A percentile compares a stretch with the other conserved stretches of the same genome.
phyloP scores from a whole-genome alignment of 768 basidiomycete species.

The Coprinopsis strossmayeri region DNA sequence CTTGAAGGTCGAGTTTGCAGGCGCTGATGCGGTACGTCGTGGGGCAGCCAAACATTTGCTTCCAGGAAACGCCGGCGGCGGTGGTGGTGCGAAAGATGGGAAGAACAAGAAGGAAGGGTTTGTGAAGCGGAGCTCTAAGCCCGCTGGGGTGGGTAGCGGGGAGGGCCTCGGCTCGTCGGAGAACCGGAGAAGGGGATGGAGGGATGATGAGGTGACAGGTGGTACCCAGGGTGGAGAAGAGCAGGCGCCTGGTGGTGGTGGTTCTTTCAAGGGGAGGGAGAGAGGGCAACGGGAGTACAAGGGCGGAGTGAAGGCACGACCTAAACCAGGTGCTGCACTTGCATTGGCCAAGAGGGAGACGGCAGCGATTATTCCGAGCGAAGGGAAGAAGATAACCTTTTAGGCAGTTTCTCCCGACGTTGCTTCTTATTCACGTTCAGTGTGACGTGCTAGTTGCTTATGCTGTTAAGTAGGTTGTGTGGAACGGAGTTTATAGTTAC shows the following conservation, averaged over 20 bases:
- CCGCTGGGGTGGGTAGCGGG: too few relatives aligned
- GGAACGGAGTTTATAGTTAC: not conserved
- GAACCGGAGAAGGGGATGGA: too few relatives aligned
- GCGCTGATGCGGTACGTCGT: conserved; percentile 79
- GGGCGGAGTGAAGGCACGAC: conserved; percentile 36
- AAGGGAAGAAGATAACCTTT: conserved; percentile 71
- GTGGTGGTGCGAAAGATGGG: too few relatives aligned
- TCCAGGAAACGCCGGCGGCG: not conserved
- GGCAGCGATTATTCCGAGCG: conserved; percentile 61
- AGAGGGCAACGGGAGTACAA: not conserved
- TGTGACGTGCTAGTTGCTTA: not conserved
- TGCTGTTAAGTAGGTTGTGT: not conserved
- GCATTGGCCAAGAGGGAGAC: conserved; percentile 73
- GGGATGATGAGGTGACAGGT: too few relatives aligned
- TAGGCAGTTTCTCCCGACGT: conserved; percentile 20
- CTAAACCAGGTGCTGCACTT: conserved; percentile 75
- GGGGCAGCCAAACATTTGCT: conserved; percentile 45
- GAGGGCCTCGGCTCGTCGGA: too few relatives aligned
- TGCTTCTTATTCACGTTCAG: too few relatives aligned
- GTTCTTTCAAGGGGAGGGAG: not conserved
- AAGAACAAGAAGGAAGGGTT: too few relatives aligned
- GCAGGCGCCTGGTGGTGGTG: not conserved
- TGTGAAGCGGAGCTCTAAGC: too few relatives aligned
- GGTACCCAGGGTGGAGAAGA: too few relatives aligned
- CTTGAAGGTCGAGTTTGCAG: conserved; percentile 86